Evolutionary conservation across 148 eudicot genomes (phyloP), one percentile per base, ranked within the genome.

Genomic region (Heliamphora exappendiculata): DNA sequence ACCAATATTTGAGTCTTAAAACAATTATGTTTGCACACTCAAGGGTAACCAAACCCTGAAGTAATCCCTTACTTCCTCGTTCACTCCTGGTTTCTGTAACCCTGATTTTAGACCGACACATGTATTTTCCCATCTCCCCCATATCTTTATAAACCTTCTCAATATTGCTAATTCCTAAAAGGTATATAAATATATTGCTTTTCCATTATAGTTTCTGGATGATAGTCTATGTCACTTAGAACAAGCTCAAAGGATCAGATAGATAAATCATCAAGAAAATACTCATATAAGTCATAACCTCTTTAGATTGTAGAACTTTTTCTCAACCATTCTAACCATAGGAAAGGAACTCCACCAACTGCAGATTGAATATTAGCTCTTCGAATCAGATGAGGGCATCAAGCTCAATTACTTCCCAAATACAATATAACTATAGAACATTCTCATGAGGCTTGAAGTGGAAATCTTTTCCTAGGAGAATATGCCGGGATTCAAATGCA

Each of bases 361-460:
- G 66, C 57, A 37, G 3, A 42, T 39, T 73, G 66, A 73, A 37
- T 7, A 42, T 39, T 73, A 73, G 41, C 64, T 37, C 4, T 54
- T 12, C n/a, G 36, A 73, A 39, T 41, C 65, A 57, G 19, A 73
- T 11, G 65, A 37, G 65, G 20, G 5, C 6, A 24, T 13, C 57
- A 54, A 22, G 42, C 16, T 24, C 7, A 22, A 55, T 73, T 12
- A 37, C 65, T 50, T 72, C 47, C 34, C 31, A 53, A 12, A 22
- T 22, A 22, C 49, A 39, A 41, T 19, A 22, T 37, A 44, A 51
- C 31, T 72, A 19, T 51, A 14, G 37, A 36, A 3, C 5, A 24
- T 72, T 58, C 42, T 72, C 64, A 53, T 54, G 22, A 14, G 7
- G 75, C 57, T 72, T 54, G 75, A 31, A 72, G 20, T 54, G 64